Base-by-base conservation (phyloP, 257 asterid species). In the Ballota nigra region DNA sequence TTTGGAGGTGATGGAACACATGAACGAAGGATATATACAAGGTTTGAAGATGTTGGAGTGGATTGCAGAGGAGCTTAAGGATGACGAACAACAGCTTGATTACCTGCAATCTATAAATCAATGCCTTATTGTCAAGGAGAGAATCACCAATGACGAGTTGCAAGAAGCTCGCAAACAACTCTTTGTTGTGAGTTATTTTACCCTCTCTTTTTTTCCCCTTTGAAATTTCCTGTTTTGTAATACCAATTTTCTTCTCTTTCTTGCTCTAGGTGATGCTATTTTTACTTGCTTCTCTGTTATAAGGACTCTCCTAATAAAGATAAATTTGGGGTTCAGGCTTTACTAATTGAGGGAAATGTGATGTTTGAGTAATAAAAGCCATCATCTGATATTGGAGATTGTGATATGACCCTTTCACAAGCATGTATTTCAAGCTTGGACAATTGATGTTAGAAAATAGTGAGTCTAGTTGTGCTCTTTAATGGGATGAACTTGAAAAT, bases 101-200 rank as follows among this genome's bases (percentile, higher is more conserved):
- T 15, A 6, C 61, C 20, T 92, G 66, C 90, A 80, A 47, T 47
- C 79, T 24, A 9, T 81, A 23, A 81, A 67, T 77, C 85, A 81
- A 75, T 22, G 78, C 40, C 87, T 92, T 29, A 76, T 86, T 58
- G 29, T 80, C 78, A 87, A 83, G 82, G 89, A 88, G 80, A 78
- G 88, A 62, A 75, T 65, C 34, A 75, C 82, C 66, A 87, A 87
- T 67, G 93, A 83, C 40, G 95, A 92, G 78, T 63, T 89, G 79
- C 90, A 87, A 57, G 83, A 22, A n/a, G n/a, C n/a, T n/a, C n/a
- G n/a, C n/a, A n/a, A n/a, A n/a, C n/a, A n/a, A 95, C 92, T 33
- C 91, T 61, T 85, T 23, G 31, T 47, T 28, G 96, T 91, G 79
- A 84, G 89, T 73, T n/a, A n/a, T 49, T 70, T 74, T 61, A 26